Conservation (phyloP, 805 yeast species). For the Priceomyces medius region DNA sequence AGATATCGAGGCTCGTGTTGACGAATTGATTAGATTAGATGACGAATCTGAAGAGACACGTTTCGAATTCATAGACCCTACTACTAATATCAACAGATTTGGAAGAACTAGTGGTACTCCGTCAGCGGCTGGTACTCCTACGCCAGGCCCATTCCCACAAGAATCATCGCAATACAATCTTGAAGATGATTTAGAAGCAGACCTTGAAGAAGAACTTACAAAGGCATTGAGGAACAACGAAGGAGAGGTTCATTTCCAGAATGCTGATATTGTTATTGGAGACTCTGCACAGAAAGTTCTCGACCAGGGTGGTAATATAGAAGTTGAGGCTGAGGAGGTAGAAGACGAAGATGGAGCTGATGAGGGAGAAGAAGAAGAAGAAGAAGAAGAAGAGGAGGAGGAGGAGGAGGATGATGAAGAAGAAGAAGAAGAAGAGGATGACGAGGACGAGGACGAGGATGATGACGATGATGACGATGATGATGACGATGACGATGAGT, state of each 20-base stretch:
- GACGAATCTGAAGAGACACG: constrained; percentile 79
- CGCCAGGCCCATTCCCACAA: constrained; percentile 35
- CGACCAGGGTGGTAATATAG: constrained; percentile 9
- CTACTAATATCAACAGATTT: constrained; percentile 24
- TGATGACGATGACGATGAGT: constrained; percentile 50
- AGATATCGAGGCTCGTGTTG: constrained; percentile 74
- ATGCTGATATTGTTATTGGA: constrained; percentile 9
- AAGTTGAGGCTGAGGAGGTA: constrained; percentile 13
- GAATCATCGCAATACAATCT: constrained; percentile 39
- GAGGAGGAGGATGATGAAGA: constrained; percentile 48
- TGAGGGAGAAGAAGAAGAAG: constrained; percentile 8
- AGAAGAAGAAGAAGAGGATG: constrained; percentile 55
- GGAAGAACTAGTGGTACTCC: constrained; percentile 24
- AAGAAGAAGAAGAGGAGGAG: constrained; percentile 45
- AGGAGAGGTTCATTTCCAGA: constrained; percentile 4
- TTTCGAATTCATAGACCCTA: constrained; percentile 68
- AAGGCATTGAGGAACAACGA: constrained; percentile 49
- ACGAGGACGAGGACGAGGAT: constrained; percentile 55
- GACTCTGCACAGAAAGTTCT: neutral
- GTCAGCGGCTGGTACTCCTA: constrained; percentile 28
- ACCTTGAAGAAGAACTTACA: constrained; percentile 56
- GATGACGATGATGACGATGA: constrained; percentile 52
- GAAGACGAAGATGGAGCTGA: constrained; percentile 10
- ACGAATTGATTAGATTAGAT: constrained; percentile 71
- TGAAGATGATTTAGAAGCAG: constrained; percentile 23